Base-by-base conservation (phyloP, 2,329 filamentous ascomycete genomes). In the Epicoccum sorghinum region DNA sequence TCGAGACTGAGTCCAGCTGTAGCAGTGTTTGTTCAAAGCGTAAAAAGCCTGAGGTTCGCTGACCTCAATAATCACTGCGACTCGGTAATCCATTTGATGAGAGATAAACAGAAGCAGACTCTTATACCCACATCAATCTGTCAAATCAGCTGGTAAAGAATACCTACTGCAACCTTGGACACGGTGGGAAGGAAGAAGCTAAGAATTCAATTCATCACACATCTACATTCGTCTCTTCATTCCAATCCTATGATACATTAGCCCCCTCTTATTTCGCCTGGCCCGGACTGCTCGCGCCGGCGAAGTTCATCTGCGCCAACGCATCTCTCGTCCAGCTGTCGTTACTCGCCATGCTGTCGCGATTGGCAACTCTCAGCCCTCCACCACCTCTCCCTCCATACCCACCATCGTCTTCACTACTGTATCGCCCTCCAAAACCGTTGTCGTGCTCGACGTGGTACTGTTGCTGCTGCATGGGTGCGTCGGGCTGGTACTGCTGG, bases 341-440 rank as follows among this genome's bases (percentile, higher is more conserved):
- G 22, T 66, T 55, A 52, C 61, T 62, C 57, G 72, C 57, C 37
- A 58, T 64, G 3, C 58, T 61, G 43, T 66, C 70, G 3, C 72
- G 64, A 56, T 80, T 80, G 36, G 78, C 77, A 4, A 80, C 71
- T 43, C 77, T 55, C 42, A 80, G 59, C 1, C 76, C 74, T 18
- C 77, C 77, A 27, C 67, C 47, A 10, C 40, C 40, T 3, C 55
- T 58, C 5, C 49, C 55, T 1, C 41, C 37, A 10, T 53, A 47
- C 7, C 52, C 45, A 27, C 51, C 45, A 27, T 61, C 57, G 25
- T 50, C 57, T 18, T 57, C 58, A 12, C 30, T 49, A 3, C 47
- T 51, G 13, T 56, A 51, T 27, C 32, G 39, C 9, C 52, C 46
- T 1, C 53, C 33, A 24, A 55, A 38, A 4, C 49, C 46, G n/a